Evolutionary conservation across 352 stramenopile species (phyloP), one percentile per base, ranked within the genome.

Genomic region (Elongisporangium undulatum): DNA sequence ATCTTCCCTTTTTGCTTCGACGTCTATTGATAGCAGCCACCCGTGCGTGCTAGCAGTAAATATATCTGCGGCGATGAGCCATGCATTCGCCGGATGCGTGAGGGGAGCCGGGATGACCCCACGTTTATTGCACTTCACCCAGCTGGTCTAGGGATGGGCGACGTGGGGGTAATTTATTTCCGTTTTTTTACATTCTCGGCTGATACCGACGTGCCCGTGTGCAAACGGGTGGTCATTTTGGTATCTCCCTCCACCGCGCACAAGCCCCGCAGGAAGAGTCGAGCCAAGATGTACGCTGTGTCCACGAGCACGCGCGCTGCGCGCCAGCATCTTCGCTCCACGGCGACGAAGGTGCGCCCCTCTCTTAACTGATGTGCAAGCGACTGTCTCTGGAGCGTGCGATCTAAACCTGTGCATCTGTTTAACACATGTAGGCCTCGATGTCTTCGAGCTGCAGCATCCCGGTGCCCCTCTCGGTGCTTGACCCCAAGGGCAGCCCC

Each of bases 401-500:
- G 34, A 45, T 45, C 34, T 45, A 45, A 45, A 16, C 12, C 12
- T 3, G 16, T 68, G 4, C 34, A 16, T 56, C 17, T 26, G n/a
- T 41, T 39, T 54, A 16, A 7, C 54, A 17, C 34, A 12, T 45
- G 16, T 17, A 87, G 77, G 78, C 80, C 54, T 74, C 75, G 58
- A 84, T 92, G 74, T 90, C 82, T 52, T 89, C 77, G 56, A 82
- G 74, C 64, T 92, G 80, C 75, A 75, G 85, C 61, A 68, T 82
- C 55, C 66, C 72, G 15, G 88, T 93, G 62, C 90, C 87, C 41
- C 74, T 97, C 50, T 96, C 85, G 50, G 88, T 96, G 59, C 74
- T 97, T 26, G 91, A 97, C 75, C 91, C 91, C 45, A 82, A 87
- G 56, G 91, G 91, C 41, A 97, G 87, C 72, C 87, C 89, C 50